Evolutionary conservation across 2,329 filamentous ascomycete genomes (phyloP), one percentile per base, ranked within the genome.

Genomic region (Verruconis gallopava): DNA sequence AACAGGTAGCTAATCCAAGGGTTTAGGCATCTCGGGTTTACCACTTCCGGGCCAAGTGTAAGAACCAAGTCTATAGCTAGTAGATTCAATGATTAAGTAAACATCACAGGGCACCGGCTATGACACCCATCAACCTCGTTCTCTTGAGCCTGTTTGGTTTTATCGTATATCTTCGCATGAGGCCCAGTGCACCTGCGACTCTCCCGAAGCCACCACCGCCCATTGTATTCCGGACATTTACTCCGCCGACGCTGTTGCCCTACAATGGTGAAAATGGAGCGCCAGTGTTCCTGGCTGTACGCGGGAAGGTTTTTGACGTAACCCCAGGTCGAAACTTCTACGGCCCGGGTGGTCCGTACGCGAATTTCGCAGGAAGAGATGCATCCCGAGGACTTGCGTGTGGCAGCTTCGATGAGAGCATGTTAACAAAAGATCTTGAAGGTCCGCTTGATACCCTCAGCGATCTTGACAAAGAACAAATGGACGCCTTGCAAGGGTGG

Each of bases 341-440:
- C 65, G 91, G 91, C 3, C 91, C 91, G 15, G 88, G 86, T 11
- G 89, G 89, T 0, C 86, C 89, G 2, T 98, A 98, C 61, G 79
- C 80, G 60, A 96, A 96, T 66, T 98, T 98, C 57, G 91, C 91
- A 0, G 91, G 91, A 1, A 71, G 88, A 30, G 91, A 98, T 62
- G 91, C 91, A 15, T 85, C 76, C 49, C 73, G 89, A 40, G 91
- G 91, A 1, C 66, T 98, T 46, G 89, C 91, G 1, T 84, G 76
- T 60, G 85, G 88, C 45, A 93, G 85, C 65, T 96, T 98, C 60
- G 91, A 95, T 58, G 77, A 84, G 68, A 82, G 88, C 4, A 93
- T 96, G 86, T 66, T 96, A 64, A 96, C 91, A 14, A 77, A 89
- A 68, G 82, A 95, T 60, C 65, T 96, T 43, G 76, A 91, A 44